Evolutionary conservation across 2,329 filamentous ascomycete genomes (phyloP).

Genomic region (Arthrobotrys sphaeroides): DNA sequence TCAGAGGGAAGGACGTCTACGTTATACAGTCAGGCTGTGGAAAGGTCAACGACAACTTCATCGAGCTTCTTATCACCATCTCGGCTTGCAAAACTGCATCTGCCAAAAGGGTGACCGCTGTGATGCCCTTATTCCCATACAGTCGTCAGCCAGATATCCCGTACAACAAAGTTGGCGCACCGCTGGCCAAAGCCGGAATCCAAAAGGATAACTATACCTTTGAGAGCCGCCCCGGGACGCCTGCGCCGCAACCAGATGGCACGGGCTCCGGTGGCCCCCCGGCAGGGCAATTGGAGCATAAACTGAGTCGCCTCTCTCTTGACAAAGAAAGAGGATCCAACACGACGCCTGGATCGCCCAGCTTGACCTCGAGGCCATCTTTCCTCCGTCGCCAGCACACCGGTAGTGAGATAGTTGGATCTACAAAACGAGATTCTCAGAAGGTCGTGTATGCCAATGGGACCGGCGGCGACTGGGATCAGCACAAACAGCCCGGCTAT

Average conservation of each 20-base stretch:
- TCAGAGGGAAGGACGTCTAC: constrained; percentile 97
- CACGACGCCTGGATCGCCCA: constrained; percentile 40
- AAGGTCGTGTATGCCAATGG: constrained; percentile 68
- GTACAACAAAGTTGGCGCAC: constrained; percentile 94
- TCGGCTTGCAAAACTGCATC: constrained; percentile 97
- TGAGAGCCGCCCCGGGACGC: constrained; percentile 89
- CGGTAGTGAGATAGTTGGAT: constrained; percentile 36
- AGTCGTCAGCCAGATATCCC: constrained; percentile 94
- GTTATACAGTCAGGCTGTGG: constrained; percentile 95
- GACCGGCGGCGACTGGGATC: constrained; percentile 67
- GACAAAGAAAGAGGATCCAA: constrained; percentile 54
- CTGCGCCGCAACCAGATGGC: constrained; percentile 66
- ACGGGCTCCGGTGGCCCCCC: constrained; percentile 51
- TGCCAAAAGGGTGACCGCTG: constrained; percentile 89
- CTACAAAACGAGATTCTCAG: constrained; percentile 43
- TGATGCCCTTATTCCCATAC: constrained; percentile 95
- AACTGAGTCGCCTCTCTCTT: constrained; percentile 56
- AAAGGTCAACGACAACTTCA: constrained; percentile 92
- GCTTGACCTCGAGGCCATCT: constrained; percentile 32
- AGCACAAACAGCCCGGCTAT: constrained; percentile 88
- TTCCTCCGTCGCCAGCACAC: constrained; percentile 49
- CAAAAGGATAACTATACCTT: constrained; percentile 75
- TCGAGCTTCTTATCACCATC: constrained; percentile 97
- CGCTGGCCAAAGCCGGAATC: constrained; percentile 75
- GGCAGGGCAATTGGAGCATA: constrained; percentile 56